Evolutionary conservation across 495 filamentous ascomycete genomes (phyloP).

Genomic region (Hypoxylon perforatum): DNA sequence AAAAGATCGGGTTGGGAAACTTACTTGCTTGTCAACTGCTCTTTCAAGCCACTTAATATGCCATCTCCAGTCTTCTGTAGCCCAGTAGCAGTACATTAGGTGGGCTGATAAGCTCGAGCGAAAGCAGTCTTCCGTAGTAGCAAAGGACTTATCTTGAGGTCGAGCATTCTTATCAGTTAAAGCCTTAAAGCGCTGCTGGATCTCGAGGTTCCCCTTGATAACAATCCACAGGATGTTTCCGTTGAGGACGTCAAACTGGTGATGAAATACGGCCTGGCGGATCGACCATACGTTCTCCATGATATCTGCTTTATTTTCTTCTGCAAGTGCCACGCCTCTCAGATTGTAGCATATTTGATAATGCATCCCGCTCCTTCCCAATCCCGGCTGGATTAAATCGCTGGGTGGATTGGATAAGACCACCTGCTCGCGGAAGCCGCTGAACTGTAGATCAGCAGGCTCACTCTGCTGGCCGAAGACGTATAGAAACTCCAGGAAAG

Average conservation of each 20-base stretch:
- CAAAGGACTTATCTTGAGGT: conserved; percentile 44
- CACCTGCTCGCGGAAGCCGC: conserved; percentile 42
- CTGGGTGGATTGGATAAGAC: conserved; percentile 43
- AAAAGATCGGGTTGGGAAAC: not conserved
- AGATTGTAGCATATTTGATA: conserved; percentile 57
- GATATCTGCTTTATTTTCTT: conserved; percentile 1
- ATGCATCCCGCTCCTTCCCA: conserved; percentile 53
- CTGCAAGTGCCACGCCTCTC: conserved; percentile 44
- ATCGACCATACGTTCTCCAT: conserved; percentile 51
- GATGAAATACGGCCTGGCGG: conserved; percentile 55
- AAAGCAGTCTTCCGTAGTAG: conserved; percentile 43
- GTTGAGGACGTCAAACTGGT: conserved; percentile 56
- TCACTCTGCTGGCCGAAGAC: conserved; percentile 49
- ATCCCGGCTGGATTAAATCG: conserved; percentile 17
- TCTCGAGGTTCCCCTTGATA: conserved; percentile 46
- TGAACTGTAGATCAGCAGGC: conserved; percentile 32
- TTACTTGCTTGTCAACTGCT: conserved; percentile 47
- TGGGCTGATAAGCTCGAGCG: conserved; percentile 48
- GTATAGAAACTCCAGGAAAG: conserved; percentile 55
- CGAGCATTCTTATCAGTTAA: conserved; percentile 45
- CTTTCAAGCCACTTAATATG: conserved; percentile 56
- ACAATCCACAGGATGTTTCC: conserved; percentile 55
- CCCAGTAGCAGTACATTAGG: conserved; percentile 55
- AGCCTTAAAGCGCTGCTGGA: conserved; percentile 49
- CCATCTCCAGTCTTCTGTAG: conserved; percentile 55